These are phyloP conservation scores for Syncephalis plumigaleata DNA, from an alignment of 371 early-diverging fungal genomes.

Conservation along the genomic window DNA sequence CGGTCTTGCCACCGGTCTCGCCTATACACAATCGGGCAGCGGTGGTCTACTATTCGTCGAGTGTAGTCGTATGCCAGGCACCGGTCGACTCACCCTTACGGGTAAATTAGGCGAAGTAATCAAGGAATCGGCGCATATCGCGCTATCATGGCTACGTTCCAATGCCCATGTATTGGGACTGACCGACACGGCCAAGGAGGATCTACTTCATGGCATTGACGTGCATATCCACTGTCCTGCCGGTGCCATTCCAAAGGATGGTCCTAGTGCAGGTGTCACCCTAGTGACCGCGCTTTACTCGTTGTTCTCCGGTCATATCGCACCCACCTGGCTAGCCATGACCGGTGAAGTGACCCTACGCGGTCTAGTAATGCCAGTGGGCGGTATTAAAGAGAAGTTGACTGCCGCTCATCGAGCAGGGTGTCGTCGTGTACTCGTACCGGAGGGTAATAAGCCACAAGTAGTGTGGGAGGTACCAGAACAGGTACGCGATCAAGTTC, in stretches of 20 bases:
- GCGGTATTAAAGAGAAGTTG: slow-evolving; percentile 75
- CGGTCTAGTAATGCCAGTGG: slow-evolving; percentile 69
- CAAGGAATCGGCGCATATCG: slow-evolving; percentile 70
- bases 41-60: slow-evolving; percentile 69
- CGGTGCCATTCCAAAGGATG: slow-evolving; percentile 74
- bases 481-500: too few relatives aligned
- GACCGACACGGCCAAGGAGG: slow-evolving; percentile 11
- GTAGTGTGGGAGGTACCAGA: too few relatives aligned
- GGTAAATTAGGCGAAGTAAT: slow-evolving; percentile 78
- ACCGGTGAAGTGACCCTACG: slow-evolving; percentile 78
- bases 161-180: slow-evolving; percentile 44
- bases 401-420: slow-evolving; percentile 72
- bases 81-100: slow-evolving; percentile 45
- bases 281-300: slow-evolving; percentile 52
- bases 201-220: slow-evolving; percentile 34
- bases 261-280: slow-evolving; percentile 56
- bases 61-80: slow-evolving; percentile 57
- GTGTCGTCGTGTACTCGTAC: slow-evolving; percentile 37
- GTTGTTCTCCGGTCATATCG: slow-evolving; percentile 35
- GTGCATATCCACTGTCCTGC: slow-evolving; percentile 73
- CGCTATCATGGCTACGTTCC: slow-evolving; percentile 62
- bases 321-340: slow-evolving; percentile 47
- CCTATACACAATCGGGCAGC: slow-evolving; percentile 59
- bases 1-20: slow-evolving; percentile 70
- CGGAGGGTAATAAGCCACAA: slow-evolving; percentile 19